Evolutionary conservation across 352 stramenopile genomes (phyloP).

Genomic region (Aphanomyces cochlioides): DNA sequence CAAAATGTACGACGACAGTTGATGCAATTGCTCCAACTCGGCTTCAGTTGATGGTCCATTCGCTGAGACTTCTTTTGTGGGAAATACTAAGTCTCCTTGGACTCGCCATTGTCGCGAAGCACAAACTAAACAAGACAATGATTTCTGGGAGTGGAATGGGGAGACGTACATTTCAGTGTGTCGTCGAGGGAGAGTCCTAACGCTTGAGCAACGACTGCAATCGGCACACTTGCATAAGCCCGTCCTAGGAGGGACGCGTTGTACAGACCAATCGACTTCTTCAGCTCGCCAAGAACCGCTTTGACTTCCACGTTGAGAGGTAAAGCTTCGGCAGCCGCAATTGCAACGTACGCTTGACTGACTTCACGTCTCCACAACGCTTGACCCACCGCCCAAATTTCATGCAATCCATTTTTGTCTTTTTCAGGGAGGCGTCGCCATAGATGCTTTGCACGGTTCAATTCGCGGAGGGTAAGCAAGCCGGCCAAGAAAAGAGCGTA

Average conservation of each 20-base stretch:
- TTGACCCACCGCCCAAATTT: constrained; percentile 30
- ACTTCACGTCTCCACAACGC: constrained; percentile 29
- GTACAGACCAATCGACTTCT: constrained; percentile 21
- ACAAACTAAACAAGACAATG: constrained; percentile 11
- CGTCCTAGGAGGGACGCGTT: constrained; percentile 9
- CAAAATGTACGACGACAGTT: constrained; percentile 29
- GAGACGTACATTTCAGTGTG: constrained; percentile 17
- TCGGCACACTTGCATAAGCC: constrained; percentile 19
- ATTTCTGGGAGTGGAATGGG: not conserved
- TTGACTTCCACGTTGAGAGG: not conserved
- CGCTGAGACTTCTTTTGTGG: not conserved
- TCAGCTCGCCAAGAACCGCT: constrained; percentile 13
- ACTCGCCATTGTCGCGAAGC: constrained; percentile 11
- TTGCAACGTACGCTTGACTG: constrained; percentile 17
- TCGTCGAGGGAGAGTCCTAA: constrained; percentile 20
- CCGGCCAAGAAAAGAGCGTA: constrained; percentile 21
- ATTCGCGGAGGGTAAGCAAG: constrained; percentile 4
- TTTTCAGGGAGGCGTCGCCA: constrained; percentile 27
- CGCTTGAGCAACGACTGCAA: constrained; percentile 9
- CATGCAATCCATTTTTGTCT: not conserved
- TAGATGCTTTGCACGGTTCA: constrained; percentile 20
- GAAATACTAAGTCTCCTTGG: constrained; percentile 4
- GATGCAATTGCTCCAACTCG: constrained; percentile 24
- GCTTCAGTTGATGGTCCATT: not conserved
- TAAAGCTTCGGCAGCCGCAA: constrained; percentile 6